Percentiles rank a stretch among this genome's conserved stretches.
Evolutionary conservation across 345 rosid species (phyloP).

Genomic region (Lepidium aucheri): DNA sequence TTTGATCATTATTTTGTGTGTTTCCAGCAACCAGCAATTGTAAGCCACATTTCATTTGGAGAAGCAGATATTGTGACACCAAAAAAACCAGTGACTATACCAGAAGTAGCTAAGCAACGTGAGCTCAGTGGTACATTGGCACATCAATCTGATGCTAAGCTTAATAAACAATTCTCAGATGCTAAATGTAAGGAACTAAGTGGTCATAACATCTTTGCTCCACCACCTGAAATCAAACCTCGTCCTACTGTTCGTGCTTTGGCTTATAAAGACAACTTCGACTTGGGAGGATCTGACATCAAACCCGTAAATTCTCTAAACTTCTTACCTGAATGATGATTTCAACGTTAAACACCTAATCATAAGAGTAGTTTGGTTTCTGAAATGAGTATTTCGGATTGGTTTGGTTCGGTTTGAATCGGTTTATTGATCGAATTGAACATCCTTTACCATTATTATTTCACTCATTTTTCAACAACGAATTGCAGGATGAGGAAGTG

Average conservation of each 20-base stretch:
- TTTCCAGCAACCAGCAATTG: slow-evolving; percentile 71
- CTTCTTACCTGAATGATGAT: no score
- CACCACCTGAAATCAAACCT: slow-evolving; percentile 84
- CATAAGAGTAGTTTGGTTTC: no score
- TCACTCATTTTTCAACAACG: no score
- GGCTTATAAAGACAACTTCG: slow-evolving; percentile 66
- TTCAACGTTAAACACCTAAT: no score
- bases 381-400: no score
- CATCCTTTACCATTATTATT: no score
- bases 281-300: slow-evolving; percentile 44
- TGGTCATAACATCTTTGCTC: slow-evolving; percentile 93
- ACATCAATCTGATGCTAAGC: slow-evolving; percentile 48
- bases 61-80: slow-evolving; percentile 73
- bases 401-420: no score
- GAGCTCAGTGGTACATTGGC: slow-evolving; percentile 75
- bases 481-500: slow-evolving; percentile 38
- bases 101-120: slow-evolving; percentile 95
- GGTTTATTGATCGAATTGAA: no score
- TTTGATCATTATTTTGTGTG: neutral
- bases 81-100: slow-evolving; percentile 54
- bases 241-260: slow-evolving; percentile 64
- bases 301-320: slow-evolving; percentile 4
- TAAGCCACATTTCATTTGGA: slow-evolving; percentile 79
- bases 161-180: slow-evolving; percentile 77
- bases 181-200: slow-evolving; percentile 84